A percentile compares a stretch with the other conserved stretches of the same genome.
phyloP scores from a whole-genome alignment of 202 grass and related monocot genomes.

The Panicum hallii region DNA sequence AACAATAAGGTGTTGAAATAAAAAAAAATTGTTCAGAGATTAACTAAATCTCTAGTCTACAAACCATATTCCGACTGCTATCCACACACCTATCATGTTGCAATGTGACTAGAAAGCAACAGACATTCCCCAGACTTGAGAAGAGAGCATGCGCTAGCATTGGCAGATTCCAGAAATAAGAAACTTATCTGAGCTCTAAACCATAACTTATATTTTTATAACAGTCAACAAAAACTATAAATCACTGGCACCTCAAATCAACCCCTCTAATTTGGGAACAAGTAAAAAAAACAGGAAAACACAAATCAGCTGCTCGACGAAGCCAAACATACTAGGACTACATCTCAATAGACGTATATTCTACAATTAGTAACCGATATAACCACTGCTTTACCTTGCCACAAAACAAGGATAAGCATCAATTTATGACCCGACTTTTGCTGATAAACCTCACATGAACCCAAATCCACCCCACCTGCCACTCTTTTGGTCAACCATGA shows the following conservation, averaged over 20 bases:
- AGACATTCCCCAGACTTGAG: neutral
- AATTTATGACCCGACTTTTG: slow-evolving; percentile 54
- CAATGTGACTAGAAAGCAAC: neutral
- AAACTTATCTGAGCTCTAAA: neutral
- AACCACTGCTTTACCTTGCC: slow-evolving; percentile 54
- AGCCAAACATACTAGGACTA: slow-evolving; percentile 49
- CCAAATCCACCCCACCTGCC: slow-evolving; percentile 33
- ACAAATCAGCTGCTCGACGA: slow-evolving; percentile 27
- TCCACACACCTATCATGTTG: neutral
- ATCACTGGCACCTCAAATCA: slow-evolving; percentile 24
- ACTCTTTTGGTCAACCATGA: slow-evolving; percentile 30
- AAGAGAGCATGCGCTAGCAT: neutral
- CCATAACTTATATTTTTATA: slow-evolving; percentile 25
- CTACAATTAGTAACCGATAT: slow-evolving; percentile 70
- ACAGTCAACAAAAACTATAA: slow-evolving; percentile 26
- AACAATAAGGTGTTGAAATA: neutral
- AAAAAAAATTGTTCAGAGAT: neutral
- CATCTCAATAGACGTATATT: slow-evolving; percentile 58
- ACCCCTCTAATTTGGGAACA: slow-evolving; percentile 28
- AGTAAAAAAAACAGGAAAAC: slow-evolving; percentile 1
- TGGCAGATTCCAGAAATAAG: neutral
- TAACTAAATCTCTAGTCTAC: neutral
- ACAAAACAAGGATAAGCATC: slow-evolving; percentile 62
- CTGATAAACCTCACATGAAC: slow-evolving; percentile 57
- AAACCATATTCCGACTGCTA: neutral